These are phyloP conservation scores for Daldinia grandis DNA, from an alignment of 495 filamentous ascomycete species.

Conservation along the genomic window DNA sequence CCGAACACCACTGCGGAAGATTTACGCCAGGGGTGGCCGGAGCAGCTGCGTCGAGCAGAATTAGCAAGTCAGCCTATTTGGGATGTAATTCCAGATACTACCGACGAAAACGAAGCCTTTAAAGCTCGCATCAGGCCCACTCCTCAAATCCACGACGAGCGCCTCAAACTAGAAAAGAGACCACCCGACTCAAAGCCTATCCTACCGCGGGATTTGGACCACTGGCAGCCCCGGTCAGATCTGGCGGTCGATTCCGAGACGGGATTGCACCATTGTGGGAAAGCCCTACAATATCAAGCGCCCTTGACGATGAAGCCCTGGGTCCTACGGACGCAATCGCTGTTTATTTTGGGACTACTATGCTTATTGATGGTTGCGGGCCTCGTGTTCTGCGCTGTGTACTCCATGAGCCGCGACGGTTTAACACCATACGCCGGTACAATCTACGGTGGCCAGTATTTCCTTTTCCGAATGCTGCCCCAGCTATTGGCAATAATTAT, in stretches of 20 bases:
- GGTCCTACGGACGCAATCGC: constrained; percentile 68
- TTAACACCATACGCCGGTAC: constrained; percentile 68
- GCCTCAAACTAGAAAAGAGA: background rate
- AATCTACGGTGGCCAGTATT: constrained; percentile 77
- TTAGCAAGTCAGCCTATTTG: background rate
- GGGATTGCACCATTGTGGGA: constrained; percentile 31
- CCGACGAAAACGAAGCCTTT: background rate
- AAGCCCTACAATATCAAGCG: constrained; percentile 42
- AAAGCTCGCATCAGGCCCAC: background rate
- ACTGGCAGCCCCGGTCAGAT: constrained; percentile 43
- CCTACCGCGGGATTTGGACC: constrained; percentile 30
- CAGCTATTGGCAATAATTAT: constrained; percentile 77
- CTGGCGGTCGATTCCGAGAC: constrained; percentile 25
- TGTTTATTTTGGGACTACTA: constrained; percentile 65
- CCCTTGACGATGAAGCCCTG: constrained; percentile 71
- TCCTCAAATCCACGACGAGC: background rate
- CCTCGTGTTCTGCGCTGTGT: constrained; percentile 77
- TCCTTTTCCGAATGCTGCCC: constrained; percentile 84
- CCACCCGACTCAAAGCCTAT: background rate
- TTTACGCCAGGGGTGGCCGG: constrained; percentile 19
- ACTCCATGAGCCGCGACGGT: constrained; percentile 68
- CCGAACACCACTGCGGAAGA: constrained; percentile 8
- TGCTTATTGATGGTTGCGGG: constrained; percentile 76
- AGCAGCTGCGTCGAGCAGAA: constrained; percentile 18
- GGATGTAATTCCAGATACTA: background rate